Evolutionary conservation across 352 stramenopile species (phyloP).

Genomic region (Phytopythium boreale): DNA sequence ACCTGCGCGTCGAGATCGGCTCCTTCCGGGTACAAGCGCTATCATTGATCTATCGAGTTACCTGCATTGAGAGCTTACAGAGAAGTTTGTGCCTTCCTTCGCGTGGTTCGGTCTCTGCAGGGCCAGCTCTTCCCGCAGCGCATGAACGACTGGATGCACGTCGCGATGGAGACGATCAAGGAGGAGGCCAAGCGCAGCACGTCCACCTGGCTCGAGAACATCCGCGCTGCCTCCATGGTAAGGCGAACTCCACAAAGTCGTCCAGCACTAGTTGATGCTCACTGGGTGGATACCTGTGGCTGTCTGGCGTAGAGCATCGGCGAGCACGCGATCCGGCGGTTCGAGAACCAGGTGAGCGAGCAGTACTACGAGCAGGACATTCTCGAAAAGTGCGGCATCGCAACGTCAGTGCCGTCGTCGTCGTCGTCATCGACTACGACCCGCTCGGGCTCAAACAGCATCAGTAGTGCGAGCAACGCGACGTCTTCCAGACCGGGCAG

Average conservation of each 20-base stretch:
- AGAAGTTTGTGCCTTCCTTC: not conserved
- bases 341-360: slow-evolving; percentile 75
- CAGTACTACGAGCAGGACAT: slow-evolving; percentile 79
- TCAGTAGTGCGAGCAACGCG: not conserved
- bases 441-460: not conserved
- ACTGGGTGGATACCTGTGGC: not conserved
- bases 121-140: slow-evolving; percentile 72
- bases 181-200: slow-evolving; percentile 62
- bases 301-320: slow-evolving; percentile 38
- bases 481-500: not conserved
- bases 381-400: slow-evolving; percentile 59
- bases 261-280: no score
- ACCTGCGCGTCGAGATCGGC: slow-evolving; percentile 63
- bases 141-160: slow-evolving; percentile 80
- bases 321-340: slow-evolving; percentile 59
- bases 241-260: not conserved
- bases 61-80: not conserved
- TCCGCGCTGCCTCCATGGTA: slow-evolving; percentile 59
- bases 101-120: slow-evolving; percentile 15
- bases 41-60: not conserved
- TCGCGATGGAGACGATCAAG: slow-evolving; percentile 68
- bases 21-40: slow-evolving; percentile 45
- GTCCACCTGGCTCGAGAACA: slow-evolving; percentile 71
- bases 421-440: slow-evolving; percentile 1
- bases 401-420: slow-evolving; percentile 1